Evolutionary conservation across 441 rosid species (phyloP), one percentile per base, ranked within the genome.

Genomic region (Jatropha podagrica): DNA sequence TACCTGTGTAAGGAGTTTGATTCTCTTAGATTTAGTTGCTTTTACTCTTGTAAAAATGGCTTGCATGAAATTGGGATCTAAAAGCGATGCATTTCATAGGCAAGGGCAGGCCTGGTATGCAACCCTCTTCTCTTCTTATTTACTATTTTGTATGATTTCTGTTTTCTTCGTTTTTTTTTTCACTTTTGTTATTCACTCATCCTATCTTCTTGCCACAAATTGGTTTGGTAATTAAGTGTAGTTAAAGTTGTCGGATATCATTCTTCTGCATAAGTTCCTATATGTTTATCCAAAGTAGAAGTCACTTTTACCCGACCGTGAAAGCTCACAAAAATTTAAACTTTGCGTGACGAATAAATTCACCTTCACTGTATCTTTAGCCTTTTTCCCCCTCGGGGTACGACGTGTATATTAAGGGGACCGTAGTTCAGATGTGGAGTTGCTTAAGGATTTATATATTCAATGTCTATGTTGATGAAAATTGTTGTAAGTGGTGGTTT

Each of bases 21-120:
- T 37, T 44, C 4, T 56, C 54, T 40, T 42, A 41, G 58, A 56
- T 69, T 74, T 81, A 60, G 67, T 55, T 54, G 76, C 51, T 65
- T 54, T 75, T 65, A 49, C 63, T 74, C 65, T 44, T 60, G 83
- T 80, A 75, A 80, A 67, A 76, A 94, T 95, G 99, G 91, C 99
- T 77, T 95, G 97, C 71, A 77, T 90, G 89, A 95, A 95, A 81
- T 83, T 95, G 81, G 99, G 99, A 71, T 95, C 98, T 78, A 95
- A 95, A 85, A 82, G 76, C 85, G 98, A 93, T 87, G 92, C 98
- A 52, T 93, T 93, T 78, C 94, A 88, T 78, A 88, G 91, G 86
- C 97, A 89, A 81, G 99, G 99, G 78, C 99, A 93, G 80, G 96
- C 99, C 72, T 95, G 99, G 99, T 95, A 90, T 79, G 88, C 32